Evolutionary conservation across 768 basidiomycete species (phyloP).

Genomic region (Gyrodon lividus): DNA sequence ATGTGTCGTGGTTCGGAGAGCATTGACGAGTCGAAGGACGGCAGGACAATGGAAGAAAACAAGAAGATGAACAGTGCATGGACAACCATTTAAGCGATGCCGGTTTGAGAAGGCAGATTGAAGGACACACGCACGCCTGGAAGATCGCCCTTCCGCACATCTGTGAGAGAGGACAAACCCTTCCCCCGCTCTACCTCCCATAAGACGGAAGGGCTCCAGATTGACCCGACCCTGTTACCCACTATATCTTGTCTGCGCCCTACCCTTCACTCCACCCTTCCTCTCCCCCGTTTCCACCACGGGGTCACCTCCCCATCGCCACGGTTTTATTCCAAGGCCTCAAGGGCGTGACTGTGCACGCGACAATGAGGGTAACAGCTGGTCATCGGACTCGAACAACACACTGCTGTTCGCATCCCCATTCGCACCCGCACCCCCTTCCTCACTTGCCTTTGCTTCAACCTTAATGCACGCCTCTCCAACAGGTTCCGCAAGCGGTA

Average conservation of each 20-base stretch:
- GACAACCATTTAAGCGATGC: too few relatives aligned
- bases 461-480: background rate
- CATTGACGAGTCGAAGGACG: too few relatives aligned
- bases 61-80: too few relatives aligned
- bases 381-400: background rate
- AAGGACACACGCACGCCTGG: background rate
- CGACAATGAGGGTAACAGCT: background rate
- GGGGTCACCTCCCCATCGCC: too few relatives aligned
- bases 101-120: background rate
- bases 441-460: too few relatives aligned
- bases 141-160: background rate
- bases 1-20: too few relatives aligned
- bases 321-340: too few relatives aligned
- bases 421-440: background rate
- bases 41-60: too few relatives aligned
- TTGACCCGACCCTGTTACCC: background rate
- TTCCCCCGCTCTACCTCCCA: background rate
- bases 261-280: background rate
- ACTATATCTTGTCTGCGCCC: background rate
- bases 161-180: background rate
- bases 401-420: background rate
- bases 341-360: too few relatives aligned
- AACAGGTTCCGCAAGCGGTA: conserved; percentile 1
- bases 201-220: background rate
- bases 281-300: background rate